These are phyloP conservation scores for Ophidiomyces ophidiicola DNA, from an alignment of 2,329 filamentous ascomycete genomes.

Conservation along the genomic window DNA sequence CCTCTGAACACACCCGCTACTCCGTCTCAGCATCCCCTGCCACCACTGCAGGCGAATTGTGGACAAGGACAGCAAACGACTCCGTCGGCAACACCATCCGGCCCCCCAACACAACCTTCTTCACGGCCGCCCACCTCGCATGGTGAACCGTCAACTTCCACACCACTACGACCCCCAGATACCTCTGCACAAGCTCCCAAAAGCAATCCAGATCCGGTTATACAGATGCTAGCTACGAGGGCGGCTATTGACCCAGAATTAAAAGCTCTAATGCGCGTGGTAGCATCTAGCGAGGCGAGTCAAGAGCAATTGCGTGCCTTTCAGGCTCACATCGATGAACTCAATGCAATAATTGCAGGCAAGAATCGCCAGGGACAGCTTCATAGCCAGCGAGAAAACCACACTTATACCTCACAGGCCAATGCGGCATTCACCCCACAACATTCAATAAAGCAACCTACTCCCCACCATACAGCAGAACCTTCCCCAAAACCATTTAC, in stretches of 20 bases:
- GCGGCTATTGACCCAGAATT: conserved; percentile 38
- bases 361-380: too few species aligned
- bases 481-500: conserved; percentile 6
- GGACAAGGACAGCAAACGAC: neutral
- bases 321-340: conserved; percentile 40
- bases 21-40: neutral
- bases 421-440: conserved; percentile 13
- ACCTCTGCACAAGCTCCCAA: conserved; percentile 25
- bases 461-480: conserved; percentile 6
- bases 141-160: conserved; percentile 5
- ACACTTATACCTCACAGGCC: conserved; percentile 13
- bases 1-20: conserved; percentile 16
- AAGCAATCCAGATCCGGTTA: conserved; percentile 39
- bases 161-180: conserved; percentile 18
- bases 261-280: conserved; percentile 41
- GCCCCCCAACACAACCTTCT: conserved; percentile 4
- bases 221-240: conserved; percentile 41
- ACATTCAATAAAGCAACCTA: conserved; percentile 4
- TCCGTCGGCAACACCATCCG: conserved; percentile 2
- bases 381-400: conserved; percentile 31
- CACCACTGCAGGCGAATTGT: neutral
- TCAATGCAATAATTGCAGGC: conserved; percentile 39
- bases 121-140: conserved; percentile 9
- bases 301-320: conserved; percentile 39
- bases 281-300: conserved; percentile 39